Base-by-base conservation (phyloP, 2,329 filamentous ascomycete genomes). In the Colletotrichum sp. region DNA sequence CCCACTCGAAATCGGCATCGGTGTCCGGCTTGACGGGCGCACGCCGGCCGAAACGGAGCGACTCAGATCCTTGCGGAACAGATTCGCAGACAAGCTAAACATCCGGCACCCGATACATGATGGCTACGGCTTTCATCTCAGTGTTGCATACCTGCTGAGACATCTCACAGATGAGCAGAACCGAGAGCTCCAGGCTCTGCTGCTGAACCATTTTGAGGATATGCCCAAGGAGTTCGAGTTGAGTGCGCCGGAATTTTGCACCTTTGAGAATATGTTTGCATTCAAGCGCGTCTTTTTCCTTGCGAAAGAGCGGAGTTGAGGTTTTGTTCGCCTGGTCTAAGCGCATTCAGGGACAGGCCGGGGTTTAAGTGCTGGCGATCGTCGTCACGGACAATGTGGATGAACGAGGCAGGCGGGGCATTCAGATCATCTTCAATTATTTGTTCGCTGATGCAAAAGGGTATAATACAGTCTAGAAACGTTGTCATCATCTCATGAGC, bases 181-280 rank as follows among this genome's bases (percentile, higher is more conserved):
- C 30, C 68, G 32, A 8, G 77, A 77, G 67, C 63, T 81, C 48
- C 48, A 16, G 12, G 63, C 13, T 12, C 36, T 81, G 16, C 55
- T 80, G 8, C 36, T 44, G 52, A 72, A 66, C 2, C 77, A 79
- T 32, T 74, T 78, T 36, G 44, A 44, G 9, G 39, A 44, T 7
- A 76, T 79, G 74, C 77, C 77, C 2, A 70, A 65, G 71, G 71
- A 78, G 13, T 78, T 81, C 30, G 78, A 79, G 69, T 67, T 80
- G 16, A 78, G 77, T 1, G 71, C 68, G 22, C 77, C 78, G 5
- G 80, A 81, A 70, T 80, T 80, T 59, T 80, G 79, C 66, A 77
- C 73, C 3, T 81, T 81, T 64, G 74, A 79, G 13, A 63, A 81
- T 71, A 80, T 81, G 79, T 78, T 77, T 74, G 73, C 71, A 12